Evolutionary conservation across 176 grass and related monocot genomes (phyloP), one percentile per base, ranked within the genome.

Genomic region (Bromus sterilis): DNA sequence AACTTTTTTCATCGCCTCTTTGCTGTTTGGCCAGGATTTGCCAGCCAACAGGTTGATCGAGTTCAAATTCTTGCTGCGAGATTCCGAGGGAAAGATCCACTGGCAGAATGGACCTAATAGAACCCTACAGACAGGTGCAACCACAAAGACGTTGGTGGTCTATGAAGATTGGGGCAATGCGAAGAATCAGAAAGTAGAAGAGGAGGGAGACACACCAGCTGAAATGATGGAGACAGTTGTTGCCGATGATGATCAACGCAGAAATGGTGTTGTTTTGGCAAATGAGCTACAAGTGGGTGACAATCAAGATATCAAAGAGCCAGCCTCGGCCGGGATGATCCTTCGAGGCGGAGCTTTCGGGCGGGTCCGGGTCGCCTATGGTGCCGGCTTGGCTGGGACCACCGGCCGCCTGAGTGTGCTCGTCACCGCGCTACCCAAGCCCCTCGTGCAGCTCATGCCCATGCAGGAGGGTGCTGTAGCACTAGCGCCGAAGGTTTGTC

Each of bases 41-140:
- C 89, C 91, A 0, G 70, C 85, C 23, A 87, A 74, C 42, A 83
- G 61, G 57, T 25, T 66, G 37, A 43, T 97, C 46, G 88, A 92
- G 82, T 97, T 90, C 87, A 97, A 97, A 85, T 94, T 97, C 82
- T 67, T 92, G 74, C 80, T 92, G n/a, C 77, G 18, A 84, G 59
- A 77, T 75, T 40, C 64, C 11, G 57, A 58, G 2, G 89, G 91
- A 0, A 87, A 87, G 26, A 44, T 90, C 33, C 71, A 81, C 2
- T 97, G 94, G 91, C 94, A 97, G 86, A 56, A 34, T 24, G 91
- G 94, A 5, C 83, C 85, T 49, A 93, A 97, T 24, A 88, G 89
- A 85, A 75, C 76, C 11, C 71, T 97, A 34, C 78, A 82, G 33
- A 87, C 80, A 28, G 71, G 84, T 70, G 70, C 88, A 80, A 61